phyloP scores from a whole-genome alignment of 805 yeast genomes.

The Maudiozyma pseudohumilis region DNA sequence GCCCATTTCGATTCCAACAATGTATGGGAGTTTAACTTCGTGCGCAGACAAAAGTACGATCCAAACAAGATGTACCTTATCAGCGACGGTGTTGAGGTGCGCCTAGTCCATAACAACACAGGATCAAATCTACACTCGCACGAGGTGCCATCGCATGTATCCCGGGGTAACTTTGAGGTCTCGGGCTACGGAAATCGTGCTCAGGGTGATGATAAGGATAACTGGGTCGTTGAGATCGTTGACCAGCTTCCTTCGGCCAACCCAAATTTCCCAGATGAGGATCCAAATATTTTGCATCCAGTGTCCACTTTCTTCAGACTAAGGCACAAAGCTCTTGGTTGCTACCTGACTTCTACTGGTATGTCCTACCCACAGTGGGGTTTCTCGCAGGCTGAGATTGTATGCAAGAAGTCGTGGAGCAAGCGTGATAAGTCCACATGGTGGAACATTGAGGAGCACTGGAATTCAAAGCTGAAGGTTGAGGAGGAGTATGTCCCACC shows the following conservation, averaged over 20 bases:
- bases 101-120: conserved; percentile 55
- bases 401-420: conserved; percentile 61
- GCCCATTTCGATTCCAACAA: conserved; percentile 67
- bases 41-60: conserved; percentile 18
- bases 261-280: conserved; percentile 33
- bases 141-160: conserved; percentile 51
- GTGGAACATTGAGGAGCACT: conserved; percentile 78
- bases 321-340: conserved; percentile 55
- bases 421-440: conserved; percentile 73
- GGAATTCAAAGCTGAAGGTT: conserved; percentile 46
- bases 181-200: conserved; percentile 62
- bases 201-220: conserved; percentile 62
- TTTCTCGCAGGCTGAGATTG: conserved; percentile 93
- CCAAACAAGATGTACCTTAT: conserved; percentile 20
- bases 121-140: conserved; percentile 66
- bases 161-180: conserved; percentile 47
- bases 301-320: conserved; percentile 76
- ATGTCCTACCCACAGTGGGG: conserved; percentile 89
- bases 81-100: conserved; percentile 48
- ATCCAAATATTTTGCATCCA: conserved; percentile 54
- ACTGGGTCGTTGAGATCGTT: conserved; percentile 65
- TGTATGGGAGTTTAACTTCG: conserved; percentile 51
- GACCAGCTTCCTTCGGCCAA: conserved; percentile 40
- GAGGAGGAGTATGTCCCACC: conserved; percentile 45
- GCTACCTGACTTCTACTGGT: conserved; percentile 83